A percentile compares a stretch with the other conserved stretches of the same genome.
Evolutionary conservation across 176 grass and related monocot genomes (phyloP).

Genomic region (Aegilops sharonensis): DNA sequence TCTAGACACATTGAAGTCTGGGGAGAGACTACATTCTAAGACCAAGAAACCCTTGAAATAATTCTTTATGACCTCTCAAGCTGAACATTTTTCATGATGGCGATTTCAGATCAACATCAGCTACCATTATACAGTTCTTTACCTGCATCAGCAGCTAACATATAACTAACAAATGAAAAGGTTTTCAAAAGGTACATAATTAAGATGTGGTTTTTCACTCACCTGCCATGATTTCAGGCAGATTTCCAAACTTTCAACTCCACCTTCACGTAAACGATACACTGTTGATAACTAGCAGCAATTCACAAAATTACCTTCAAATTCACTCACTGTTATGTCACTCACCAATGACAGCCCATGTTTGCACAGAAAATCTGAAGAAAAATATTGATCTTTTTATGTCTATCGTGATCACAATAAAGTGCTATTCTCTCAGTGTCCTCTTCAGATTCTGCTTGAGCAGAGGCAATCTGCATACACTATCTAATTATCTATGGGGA

Average conservation of each 20-base stretch:
- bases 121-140: too few relatives aligned
- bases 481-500: neutral
- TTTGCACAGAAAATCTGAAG: neutral
- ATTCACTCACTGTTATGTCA: neutral
- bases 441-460: neutral
- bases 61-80: neutral
- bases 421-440: too few relatives aligned
- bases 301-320: neutral
- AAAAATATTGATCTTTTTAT: neutral
- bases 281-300: neutral
- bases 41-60: neutral
- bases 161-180: neutral
- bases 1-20: neutral
- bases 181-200: neutral
- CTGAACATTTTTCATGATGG: neutral
- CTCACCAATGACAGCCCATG: neutral
- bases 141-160: too few relatives aligned
- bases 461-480: neutral
- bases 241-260: fast-evolving
- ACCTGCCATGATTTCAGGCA: neutral
- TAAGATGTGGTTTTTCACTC: neutral
- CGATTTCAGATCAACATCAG: neutral
- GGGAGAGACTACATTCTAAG: neutral
- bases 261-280: fast-evolving
- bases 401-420: neutral